Conservation (phyloP, 371 early-diverging fungal genomes). For the Haplosporangium sp. region DNA sequence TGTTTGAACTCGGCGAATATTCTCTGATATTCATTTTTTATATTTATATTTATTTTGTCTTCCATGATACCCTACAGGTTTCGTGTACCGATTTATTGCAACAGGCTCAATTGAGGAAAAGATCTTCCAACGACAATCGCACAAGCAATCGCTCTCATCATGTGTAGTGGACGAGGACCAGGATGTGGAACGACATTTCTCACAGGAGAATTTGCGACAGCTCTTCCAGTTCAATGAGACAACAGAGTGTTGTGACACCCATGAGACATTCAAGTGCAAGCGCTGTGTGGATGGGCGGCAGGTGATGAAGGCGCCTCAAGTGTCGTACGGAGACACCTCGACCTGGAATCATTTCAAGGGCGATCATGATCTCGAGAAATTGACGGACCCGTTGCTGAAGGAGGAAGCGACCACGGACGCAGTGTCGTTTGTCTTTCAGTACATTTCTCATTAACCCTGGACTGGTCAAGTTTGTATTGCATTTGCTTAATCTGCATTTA, state of each 20-base stretch:
- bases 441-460: slow-evolving; percentile 72
- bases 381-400: slow-evolving; percentile 82
- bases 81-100: slow-evolving; percentile 94
- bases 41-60: background rate
- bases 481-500: background rate
- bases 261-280: slow-evolving; percentile 95
- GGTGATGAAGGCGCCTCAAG: slow-evolving; percentile 66
- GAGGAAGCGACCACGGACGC: slow-evolving; percentile 73
- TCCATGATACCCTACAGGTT: slow-evolving; percentile 62
- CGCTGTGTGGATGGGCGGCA: slow-evolving; percentile 88
- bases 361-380: slow-evolving; percentile 71
- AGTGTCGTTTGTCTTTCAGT: slow-evolving; percentile 92
- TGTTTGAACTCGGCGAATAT: too few relatives aligned
- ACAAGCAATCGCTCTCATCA: slow-evolving; percentile 88
- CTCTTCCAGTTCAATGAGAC: slow-evolving; percentile 84
- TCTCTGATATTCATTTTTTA: background rate
- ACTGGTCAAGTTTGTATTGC: too few relatives aligned
- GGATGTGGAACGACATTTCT: slow-evolving; percentile 94
- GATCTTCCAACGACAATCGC: slow-evolving; percentile 95
- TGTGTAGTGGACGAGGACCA: slow-evolving; percentile 96
- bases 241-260: slow-evolving; percentile 89
- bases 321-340: slow-evolving; percentile 80
- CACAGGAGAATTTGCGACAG: slow-evolving; percentile 87
- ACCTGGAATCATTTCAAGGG: slow-evolving; percentile 92
- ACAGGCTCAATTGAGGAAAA: slow-evolving; percentile 98